Percentiles rank a stretch among this genome's conserved stretches.
These are phyloP conservation scores for Boeremia exigua DNA, from an alignment of 2,329 filamentous ascomycete genomes.

Conservation along the genomic window DNA sequence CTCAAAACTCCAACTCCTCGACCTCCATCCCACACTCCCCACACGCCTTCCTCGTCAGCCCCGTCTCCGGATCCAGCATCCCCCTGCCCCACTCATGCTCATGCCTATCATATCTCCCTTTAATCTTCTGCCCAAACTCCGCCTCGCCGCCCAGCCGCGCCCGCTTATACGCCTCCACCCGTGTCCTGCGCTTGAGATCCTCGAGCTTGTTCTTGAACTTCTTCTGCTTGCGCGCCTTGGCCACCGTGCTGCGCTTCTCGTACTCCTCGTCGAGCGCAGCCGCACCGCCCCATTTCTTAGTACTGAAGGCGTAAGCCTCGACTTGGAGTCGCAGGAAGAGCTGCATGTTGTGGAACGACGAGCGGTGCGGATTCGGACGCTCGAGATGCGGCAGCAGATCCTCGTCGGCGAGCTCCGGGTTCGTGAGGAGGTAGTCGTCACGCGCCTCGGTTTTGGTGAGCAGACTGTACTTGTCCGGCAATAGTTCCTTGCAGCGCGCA, in stretches of 20 bases:
- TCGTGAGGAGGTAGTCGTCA: constrained; percentile 94
- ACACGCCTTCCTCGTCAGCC: constrained; percentile 79
- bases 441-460: constrained; percentile 96
- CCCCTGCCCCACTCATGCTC: constrained; percentile 82
- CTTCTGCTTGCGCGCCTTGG: constrained; percentile 84
- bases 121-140: constrained; percentile 78
- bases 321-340: constrained; percentile 92
- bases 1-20: constrained; percentile 67
- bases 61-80: constrained; percentile 66
- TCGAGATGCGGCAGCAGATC: constrained; percentile 86
- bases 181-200: constrained; percentile 90
- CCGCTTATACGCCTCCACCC: constrained; percentile 86
- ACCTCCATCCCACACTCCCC: constrained; percentile 71
- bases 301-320: constrained; percentile 85
- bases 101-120: constrained; percentile 69
- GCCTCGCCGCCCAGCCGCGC: constrained; percentile 41
- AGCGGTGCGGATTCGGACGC: constrained; percentile 92
- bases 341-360: constrained; percentile 99
- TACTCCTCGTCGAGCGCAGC: constrained; percentile 90
- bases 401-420: constrained; percentile 89
- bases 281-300: constrained; percentile 86
- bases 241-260: constrained; percentile 75
- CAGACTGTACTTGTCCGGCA: constrained; percentile 90
- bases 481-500: constrained; percentile 83
- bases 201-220: constrained; percentile 90